Percentiles rank a stretch among this genome's conserved stretches.
Evolutionary conservation across 305 asterid species (phyloP).

Genomic region (Rubia balearica): DNA sequence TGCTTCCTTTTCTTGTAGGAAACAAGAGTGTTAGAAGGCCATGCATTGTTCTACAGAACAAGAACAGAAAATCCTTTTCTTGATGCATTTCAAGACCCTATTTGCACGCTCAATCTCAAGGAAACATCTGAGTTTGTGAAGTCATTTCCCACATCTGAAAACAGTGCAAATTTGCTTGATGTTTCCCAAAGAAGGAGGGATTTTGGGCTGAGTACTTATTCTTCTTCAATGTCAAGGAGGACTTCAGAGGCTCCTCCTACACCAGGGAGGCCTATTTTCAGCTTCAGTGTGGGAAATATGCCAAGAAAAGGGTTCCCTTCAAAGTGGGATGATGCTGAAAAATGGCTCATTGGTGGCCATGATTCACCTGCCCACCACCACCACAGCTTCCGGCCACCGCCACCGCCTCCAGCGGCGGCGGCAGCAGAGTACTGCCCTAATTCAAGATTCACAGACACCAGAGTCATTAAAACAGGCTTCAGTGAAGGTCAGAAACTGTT

Average conservation of each 20-base stretch:
- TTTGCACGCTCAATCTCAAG: constrained; percentile 71
- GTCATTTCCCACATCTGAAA: constrained; percentile 48
- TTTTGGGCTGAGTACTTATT: constrained; percentile 11
- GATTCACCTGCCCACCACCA: constrained; percentile 45
- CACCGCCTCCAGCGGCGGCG: neutral
- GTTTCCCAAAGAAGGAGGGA: constrained; percentile 32
- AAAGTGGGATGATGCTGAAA: constrained; percentile 97
- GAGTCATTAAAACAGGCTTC: constrained; percentile 23
- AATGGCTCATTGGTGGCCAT: constrained; percentile 71
- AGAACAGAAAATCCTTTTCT: constrained; percentile 46
- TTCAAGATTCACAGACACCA: neutral
- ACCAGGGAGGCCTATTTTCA: constrained; percentile 94
- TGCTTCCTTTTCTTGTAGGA: constrained; percentile 32
- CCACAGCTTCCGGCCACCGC: constrained; percentile 18
- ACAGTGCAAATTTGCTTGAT: constrained; percentile 33
- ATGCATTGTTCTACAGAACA: constrained; percentile 23
- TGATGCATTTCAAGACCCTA: constrained; percentile 39
- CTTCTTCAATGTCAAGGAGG: constrained; percentile 34
- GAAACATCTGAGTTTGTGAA: constrained; percentile 80
- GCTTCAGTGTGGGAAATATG: constrained; percentile 63
- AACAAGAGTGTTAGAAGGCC: constrained; percentile 33
- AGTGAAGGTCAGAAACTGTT: constrained; percentile 46
- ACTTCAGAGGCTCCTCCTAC: constrained; percentile 73
- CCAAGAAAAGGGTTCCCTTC: constrained; percentile 68
- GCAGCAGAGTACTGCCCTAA: constrained; percentile 28